Base-by-base conservation (phyloP, 192 early-diverging fungal species). In the Phlyctochytrium arcticum region DNA sequence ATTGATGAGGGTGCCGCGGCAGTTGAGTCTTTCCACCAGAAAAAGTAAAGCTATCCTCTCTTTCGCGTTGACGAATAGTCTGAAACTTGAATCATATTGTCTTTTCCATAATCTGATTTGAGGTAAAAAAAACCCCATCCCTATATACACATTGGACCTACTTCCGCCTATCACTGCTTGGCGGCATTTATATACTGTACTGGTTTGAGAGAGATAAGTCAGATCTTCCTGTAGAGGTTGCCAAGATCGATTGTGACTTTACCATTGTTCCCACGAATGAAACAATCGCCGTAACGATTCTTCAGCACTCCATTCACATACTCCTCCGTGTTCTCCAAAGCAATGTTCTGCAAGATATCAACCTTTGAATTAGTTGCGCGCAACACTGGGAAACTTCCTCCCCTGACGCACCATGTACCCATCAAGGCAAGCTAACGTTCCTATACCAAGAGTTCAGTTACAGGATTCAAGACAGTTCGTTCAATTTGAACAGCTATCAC, bases 251-350 rank as follows among this genome's bases (percentile, higher is more conserved):
- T n/a, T n/a, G n/a, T n/a, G n/a, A n/a, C n/a, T 48, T 44, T 85
- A 88, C 91, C 91, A 72, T 96, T 96, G 78, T 98, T 98, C 58
- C 96, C 96, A 8, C 96, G 89, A 75, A 98, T 93, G 75, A 98
- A 98, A 2, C 87, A 87, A 61, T 98, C 96, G 23, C 94, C 94
- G 70, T 95, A 98, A 53, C 80, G 87, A 78, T 96, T 94, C 60
- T 89, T 94, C 32, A 92, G 75, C 54, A 89, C 79, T n/a, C 96
- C 96, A 69, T 95, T 88, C 29, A 96, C 94, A 54, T 89, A 96
- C 75, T 98, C 96, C 65, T 96, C 88, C 5, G 94, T 96, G 57
- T 94, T 85, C 76, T 96, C 96, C 70, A 98, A 60, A 10, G 93
- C 96, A 79, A 98, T 95, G 76, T 98, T 96, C 95, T 75, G 31